phyloP scores from a whole-genome alignment of 1,139 yeast genomes.

The Geotrichum armillariae region DNA sequence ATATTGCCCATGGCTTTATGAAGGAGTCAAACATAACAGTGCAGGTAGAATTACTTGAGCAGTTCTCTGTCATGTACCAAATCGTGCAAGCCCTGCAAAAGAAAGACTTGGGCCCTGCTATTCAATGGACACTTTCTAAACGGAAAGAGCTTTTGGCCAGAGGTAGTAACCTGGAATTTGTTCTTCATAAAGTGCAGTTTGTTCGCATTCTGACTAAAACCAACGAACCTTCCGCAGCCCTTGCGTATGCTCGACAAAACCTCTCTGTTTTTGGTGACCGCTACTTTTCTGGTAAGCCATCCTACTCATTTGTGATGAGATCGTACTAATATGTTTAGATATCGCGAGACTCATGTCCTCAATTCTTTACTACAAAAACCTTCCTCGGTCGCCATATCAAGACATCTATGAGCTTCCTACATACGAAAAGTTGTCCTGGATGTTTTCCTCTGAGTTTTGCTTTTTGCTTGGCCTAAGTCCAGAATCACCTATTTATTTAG shows the following conservation, averaged over 20 bases:
- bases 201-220: slow-evolving; percentile 35
- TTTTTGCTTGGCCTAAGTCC: slow-evolving; percentile 60
- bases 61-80: slow-evolving; percentile 40
- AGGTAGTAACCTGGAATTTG: slow-evolving; percentile 55
- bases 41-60: slow-evolving; percentile 36
- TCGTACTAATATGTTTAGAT: slow-evolving; percentile 35
- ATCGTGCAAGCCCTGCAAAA: slow-evolving; percentile 38
- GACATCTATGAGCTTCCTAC: slow-evolving; percentile 32
- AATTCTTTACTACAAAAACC: slow-evolving; percentile 42
- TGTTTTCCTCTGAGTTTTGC: slow-evolving; percentile 69
- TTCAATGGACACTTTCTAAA: slow-evolving; percentile 44
- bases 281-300: slow-evolving; percentile 32
- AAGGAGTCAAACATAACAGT: slow-evolving; percentile 38
- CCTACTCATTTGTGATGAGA: background rate
- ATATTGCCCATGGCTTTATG: slow-evolving; percentile 38
- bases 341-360: slow-evolving; percentile 58
- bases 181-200: slow-evolving; percentile 63
- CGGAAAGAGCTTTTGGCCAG: slow-evolving; percentile 33
- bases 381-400: slow-evolving; percentile 46
- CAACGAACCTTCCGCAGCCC: slow-evolving; percentile 42
- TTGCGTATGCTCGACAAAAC: slow-evolving; percentile 55
- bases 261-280: slow-evolving; percentile 49
- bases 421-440: slow-evolving; percentile 49
- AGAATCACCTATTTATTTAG: slow-evolving; percentile 69
- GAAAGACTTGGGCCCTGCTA: slow-evolving; percentile 42